Percentiles rank a stretch among this genome's conserved stretches.
These are phyloP conservation scores for Halenospora varia DNA, from an alignment of 495 filamentous ascomycete species.

Conservation along the genomic window DNA sequence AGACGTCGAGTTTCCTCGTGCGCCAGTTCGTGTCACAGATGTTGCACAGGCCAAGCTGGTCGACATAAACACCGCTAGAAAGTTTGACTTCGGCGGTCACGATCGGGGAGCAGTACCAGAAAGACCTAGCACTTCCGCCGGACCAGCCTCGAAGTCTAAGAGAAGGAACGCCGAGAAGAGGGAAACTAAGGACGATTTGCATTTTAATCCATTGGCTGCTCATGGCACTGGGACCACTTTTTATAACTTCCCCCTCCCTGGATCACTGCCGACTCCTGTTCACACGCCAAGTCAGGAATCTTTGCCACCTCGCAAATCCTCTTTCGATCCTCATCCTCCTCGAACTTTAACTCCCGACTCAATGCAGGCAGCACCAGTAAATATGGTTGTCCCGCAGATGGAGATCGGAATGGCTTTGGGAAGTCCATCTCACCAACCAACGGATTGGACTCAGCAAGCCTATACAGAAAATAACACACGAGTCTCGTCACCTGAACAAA, in stretches of 20 bases:
- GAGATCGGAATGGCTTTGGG: conserved; percentile 57
- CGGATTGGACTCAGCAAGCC: conserved; percentile 14
- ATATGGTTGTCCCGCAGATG: conserved; percentile 5
- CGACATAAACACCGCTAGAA: conserved; percentile 1
- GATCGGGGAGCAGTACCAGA: conserved; percentile 14
- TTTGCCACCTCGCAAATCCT: conserved; percentile 21
- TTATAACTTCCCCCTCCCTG: conserved; percentile 30
- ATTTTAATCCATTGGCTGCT: conserved; percentile 28
- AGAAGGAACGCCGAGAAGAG: conserved; percentile 25
- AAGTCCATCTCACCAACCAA: conserved; percentile 39
- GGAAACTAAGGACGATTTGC: conserved; percentile 46
- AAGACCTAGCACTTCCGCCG: conserved; percentile 24
- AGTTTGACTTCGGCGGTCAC: conserved; percentile 10
- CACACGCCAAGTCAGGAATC: conserved; percentile 29
- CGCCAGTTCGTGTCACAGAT: conserved; percentile 24
- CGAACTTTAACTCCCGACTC: conserved; percentile 38
- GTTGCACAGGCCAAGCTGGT: conserved; percentile 21
- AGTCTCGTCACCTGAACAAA: conserved; percentile 14
- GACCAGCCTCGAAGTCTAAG: conserved; percentile 10
- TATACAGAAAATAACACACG: conserved; percentile 21
- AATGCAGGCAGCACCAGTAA: conserved; percentile 25
- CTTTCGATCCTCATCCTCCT: conserved; percentile 5
- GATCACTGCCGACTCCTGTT: conserved; percentile 40
- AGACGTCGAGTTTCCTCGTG: conserved; percentile 23
- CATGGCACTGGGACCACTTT: conserved; percentile 25